Evolutionary conservation across 2,329 filamentous ascomycete species (phyloP).

Genomic region (Beauveria asiatica): DNA sequence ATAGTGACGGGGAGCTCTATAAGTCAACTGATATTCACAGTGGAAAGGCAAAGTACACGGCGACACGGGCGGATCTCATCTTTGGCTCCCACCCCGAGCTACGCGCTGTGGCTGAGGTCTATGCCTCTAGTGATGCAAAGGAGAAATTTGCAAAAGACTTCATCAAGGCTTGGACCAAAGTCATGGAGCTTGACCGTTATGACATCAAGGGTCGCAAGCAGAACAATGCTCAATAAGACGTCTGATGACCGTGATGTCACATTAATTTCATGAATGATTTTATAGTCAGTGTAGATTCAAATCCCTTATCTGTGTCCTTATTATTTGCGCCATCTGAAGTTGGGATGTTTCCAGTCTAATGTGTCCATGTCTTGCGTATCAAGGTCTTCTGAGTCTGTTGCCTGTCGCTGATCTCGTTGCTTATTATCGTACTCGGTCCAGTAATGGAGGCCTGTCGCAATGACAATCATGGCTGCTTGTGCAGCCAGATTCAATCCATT

Average conservation of each 20-base stretch:
- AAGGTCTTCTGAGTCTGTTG: conserved; percentile 38
- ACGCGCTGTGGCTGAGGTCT: conserved; percentile 62
- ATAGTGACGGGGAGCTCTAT: conserved; percentile 42
- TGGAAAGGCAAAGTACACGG: conserved; percentile 59
- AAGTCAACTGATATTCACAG: conserved; percentile 57
- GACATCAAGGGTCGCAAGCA: conserved; percentile 30
- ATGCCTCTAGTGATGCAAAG: conserved; percentile 49
- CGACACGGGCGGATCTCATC: conserved; percentile 59
- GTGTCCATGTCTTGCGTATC: conserved; percentile 42
- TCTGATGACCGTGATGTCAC: background rate
- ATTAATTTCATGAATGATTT: background rate
- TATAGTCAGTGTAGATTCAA: background rate
- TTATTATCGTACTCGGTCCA: conserved; percentile 60
- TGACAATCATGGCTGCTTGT: conserved; percentile 44
- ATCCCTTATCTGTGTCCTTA: background rate
- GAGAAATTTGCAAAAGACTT: conserved; percentile 66
- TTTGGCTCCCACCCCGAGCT: conserved; percentile 67
- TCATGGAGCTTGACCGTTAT: conserved; percentile 65
- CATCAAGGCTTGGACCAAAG: conserved; percentile 62
- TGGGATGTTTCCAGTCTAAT: conserved; percentile 61
- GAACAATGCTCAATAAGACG: conserved; percentile 1
- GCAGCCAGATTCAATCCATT: conserved; percentile 63
- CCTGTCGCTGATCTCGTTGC: conserved; percentile 44
- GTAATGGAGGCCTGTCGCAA: conserved; percentile 37
- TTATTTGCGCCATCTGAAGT: conserved; percentile 47